Evolutionary conservation across 2,329 filamentous ascomycete genomes (phyloP).

Genomic region (Cladophialophora exuberans): DNA sequence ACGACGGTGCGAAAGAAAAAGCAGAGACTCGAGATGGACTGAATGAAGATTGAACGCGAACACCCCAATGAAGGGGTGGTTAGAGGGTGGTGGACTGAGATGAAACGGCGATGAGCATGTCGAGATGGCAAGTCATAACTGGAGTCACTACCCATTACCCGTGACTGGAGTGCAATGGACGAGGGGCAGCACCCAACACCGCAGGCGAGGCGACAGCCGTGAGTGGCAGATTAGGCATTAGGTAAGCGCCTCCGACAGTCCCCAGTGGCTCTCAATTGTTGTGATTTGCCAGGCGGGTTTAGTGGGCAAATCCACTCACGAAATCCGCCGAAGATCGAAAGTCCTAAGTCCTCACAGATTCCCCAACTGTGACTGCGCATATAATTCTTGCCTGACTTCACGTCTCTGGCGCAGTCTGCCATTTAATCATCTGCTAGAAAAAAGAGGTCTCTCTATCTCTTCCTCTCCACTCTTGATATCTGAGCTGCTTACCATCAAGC

Average conservation of each 20-base stretch:
- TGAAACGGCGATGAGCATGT: not conserved
- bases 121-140: slow-evolving; percentile 9
- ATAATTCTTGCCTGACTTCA: not conserved
- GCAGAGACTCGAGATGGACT: not conserved
- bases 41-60: slow-evolving; percentile 16
- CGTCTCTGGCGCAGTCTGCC: not conserved
- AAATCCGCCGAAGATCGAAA: slow-evolving; percentile 17
- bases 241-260: no score
- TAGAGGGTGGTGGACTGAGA: slow-evolving; percentile 15
- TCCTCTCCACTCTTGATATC: not conserved
- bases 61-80: slow-evolving; percentile 28
- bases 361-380: slow-evolving; percentile 14
- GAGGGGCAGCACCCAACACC: not conserved
- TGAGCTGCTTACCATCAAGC: not conserved
- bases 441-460: not conserved
- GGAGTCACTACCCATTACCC: no score
- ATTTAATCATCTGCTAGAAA: not conserved
- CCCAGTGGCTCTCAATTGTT: not conserved
- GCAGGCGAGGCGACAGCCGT: not conserved
- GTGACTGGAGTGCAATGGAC: no score
- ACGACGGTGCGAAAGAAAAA: slow-evolving; percentile 8
- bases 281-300: not conserved
- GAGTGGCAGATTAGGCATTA: no score
- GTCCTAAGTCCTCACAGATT: no score
- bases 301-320: slow-evolving; percentile 2